Conservation (phyloP, 169 alveolate species). For the Plasmodium sp. region DNA sequence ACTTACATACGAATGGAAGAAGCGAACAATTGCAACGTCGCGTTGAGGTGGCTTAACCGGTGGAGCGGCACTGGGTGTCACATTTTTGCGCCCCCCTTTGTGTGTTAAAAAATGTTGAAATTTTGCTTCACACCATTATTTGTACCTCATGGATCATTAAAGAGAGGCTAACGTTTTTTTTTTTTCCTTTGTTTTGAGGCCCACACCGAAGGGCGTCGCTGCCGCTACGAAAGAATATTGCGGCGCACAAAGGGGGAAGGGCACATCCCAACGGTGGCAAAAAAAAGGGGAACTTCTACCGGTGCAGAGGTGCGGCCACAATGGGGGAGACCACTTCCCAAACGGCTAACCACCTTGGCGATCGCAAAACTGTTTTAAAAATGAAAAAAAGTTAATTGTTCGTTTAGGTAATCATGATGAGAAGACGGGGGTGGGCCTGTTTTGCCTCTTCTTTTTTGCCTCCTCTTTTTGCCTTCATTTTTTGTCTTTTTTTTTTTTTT, state of each 20-base stretch:
- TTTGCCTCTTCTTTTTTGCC: neutral
- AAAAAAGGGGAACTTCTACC: neutral
- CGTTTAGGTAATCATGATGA: neutral
- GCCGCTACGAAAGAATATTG: neutral
- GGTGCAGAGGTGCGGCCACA: neutral
- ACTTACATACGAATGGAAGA: neutral
- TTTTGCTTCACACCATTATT: neutral
- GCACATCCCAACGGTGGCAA: neutral
- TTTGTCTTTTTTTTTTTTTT: neutral
- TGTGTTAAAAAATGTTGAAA: neutral
- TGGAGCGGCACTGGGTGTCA: neutral
- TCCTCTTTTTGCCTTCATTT: neutral
- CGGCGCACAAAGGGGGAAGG: neutral
- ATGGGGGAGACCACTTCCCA: no score
- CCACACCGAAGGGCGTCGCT: neutral
- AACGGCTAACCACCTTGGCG: neutral
- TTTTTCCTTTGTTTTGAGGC: neutral
- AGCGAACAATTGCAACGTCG: neutral
- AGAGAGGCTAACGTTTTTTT: neutral
- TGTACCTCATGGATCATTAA: neutral
- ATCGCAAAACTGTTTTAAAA: neutral
- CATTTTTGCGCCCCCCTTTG: neutral
- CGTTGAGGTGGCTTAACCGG: neutral
- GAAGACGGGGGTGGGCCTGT: neutral
- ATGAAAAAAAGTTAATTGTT: neutral